A percentile compares a stretch with the other conserved stretches of the same genome.
These are phyloP conservation scores for Magnusiomyces clavatus DNA, from an alignment of 1,139 yeast species.

Conservation along the genomic window DNA sequence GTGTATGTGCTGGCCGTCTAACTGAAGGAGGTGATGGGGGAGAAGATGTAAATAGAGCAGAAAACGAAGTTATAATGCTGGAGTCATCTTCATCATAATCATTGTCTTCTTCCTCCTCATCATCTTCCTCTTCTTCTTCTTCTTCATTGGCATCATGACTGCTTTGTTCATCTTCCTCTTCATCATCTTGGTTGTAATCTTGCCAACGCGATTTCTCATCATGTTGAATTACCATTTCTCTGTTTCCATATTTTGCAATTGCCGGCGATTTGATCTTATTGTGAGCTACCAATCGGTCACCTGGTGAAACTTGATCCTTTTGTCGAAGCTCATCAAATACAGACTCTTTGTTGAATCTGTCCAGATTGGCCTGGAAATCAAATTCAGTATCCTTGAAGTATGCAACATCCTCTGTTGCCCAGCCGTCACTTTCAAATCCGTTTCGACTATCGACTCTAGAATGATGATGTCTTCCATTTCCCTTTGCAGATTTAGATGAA, in stretches of 20 bases:
- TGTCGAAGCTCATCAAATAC: conserved; percentile 72
- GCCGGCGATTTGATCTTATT: conserved; percentile 38
- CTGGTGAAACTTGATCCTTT: conserved; percentile 53
- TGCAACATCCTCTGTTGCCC: conserved; percentile 50
- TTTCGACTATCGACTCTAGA: conserved; percentile 37
- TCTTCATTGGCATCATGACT: conserved; percentile 29
- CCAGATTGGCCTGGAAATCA: conserved; percentile 78
- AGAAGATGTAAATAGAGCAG: conserved; percentile 1
- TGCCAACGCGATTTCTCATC: conserved; percentile 27
- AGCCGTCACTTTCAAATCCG: conserved; percentile 31
- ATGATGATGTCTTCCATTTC: conserved; percentile 38
- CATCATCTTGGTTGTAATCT: conserved; percentile 1
- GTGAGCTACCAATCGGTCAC: conserved; percentile 65
- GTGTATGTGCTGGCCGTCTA: conserved; percentile 14
- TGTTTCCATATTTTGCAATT: conserved; percentile 46
- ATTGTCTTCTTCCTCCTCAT: conserved; percentile 28
- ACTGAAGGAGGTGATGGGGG: conserved; percentile 11
- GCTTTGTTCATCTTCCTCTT: conserved; percentile 18
- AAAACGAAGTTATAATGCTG: conserved; percentile 6
- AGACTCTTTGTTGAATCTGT: conserved; percentile 71
- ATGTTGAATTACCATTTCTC: conserved; percentile 58
- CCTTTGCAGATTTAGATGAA: conserved; percentile 5
- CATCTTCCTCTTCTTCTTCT: conserved; percentile 31
- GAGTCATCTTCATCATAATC: conserved; percentile 27
- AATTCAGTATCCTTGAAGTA: conserved; percentile 48